A percentile compares a stretch with the other conserved stretches of the same genome.
phyloP scores from a whole-genome alignment of 352 stramenopile species.

The Phytophthora palmivora region DNA sequence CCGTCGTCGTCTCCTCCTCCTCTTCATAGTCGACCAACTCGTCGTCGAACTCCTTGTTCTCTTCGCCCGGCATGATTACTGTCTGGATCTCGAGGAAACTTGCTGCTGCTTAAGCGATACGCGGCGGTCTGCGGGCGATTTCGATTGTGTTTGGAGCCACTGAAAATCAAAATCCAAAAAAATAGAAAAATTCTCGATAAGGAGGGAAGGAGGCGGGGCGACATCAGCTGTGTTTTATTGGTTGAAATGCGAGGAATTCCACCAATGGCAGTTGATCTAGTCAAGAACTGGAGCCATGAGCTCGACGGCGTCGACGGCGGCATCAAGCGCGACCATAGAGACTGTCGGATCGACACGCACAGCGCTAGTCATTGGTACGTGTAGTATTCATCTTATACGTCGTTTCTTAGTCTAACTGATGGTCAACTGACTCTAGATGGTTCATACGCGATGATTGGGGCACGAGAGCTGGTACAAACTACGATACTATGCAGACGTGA shows the following conservation, averaged over 20 bases:
- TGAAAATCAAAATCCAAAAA: constrained; percentile 29
- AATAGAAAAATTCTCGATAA: constrained; percentile 1
- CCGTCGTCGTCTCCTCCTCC: constrained; percentile 86
- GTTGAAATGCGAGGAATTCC: constrained; percentile 6
- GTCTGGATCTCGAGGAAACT: constrained; percentile 13
- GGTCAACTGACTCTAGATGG: constrained; percentile 53
- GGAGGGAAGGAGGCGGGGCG: constrained; percentile 28
- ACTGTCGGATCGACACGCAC: constrained; percentile 38
- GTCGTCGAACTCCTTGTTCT: constrained; percentile 92
- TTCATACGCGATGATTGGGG: constrained; percentile 74
- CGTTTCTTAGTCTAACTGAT: constrained; percentile 11
- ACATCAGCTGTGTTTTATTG: constrained; percentile 21
- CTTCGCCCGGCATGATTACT: constrained; percentile 73
- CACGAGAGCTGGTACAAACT: constrained; percentile 45
- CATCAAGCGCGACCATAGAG: constrained; percentile 14
- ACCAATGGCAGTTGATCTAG: constrained; percentile 6
- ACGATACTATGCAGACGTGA: neutral
- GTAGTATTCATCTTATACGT: neutral
- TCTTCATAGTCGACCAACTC: constrained; percentile 92
- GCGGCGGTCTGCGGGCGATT: constrained; percentile 35
- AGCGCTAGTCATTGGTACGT: constrained; percentile 71
- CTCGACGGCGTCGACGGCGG: constrained; percentile 26
- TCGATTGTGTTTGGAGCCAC: constrained; percentile 48
- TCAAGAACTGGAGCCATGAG: neutral
- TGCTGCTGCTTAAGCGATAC: constrained; percentile 17